A percentile compares a stretch with the other conserved stretches of the same genome.
phyloP scores from a whole-genome alignment of 805 yeast genomes.

The Starmerella stigmatis region DNA sequence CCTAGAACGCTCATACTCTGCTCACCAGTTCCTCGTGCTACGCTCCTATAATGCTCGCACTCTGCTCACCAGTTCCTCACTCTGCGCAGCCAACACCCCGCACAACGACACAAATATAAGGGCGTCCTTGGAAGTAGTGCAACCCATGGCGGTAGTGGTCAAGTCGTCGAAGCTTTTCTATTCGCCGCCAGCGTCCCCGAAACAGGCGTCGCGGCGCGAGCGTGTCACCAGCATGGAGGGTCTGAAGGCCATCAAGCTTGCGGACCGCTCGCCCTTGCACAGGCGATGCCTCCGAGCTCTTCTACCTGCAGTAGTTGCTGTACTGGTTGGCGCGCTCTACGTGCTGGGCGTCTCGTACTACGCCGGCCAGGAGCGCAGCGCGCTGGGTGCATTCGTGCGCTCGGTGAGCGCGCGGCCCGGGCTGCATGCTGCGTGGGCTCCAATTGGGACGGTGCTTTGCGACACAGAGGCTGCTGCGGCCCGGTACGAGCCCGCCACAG shows the following conservation, averaged over 20 bases:
- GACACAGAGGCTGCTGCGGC: no score
- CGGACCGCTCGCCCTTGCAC: no score
- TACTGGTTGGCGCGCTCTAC: no score
- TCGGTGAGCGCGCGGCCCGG: no score
- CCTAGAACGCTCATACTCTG: background rate
- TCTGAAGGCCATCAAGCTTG: background rate
- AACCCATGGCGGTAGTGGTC: background rate
- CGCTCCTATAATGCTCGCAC: background rate
- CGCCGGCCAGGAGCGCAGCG: no score
- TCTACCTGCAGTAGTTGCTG: no score
- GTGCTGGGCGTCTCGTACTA: no score
- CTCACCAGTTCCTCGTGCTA: background rate
- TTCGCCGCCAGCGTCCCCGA: background rate
- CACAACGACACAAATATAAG: background rate
- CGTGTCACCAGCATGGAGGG: background rate
- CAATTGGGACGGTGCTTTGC: no score
- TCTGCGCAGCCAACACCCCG: background rate
- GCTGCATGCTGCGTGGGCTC: no score
- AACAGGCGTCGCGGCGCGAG: background rate
- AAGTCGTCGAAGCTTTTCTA: constrained; percentile 1
- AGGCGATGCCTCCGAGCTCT: no score
- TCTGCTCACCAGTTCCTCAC: background rate
- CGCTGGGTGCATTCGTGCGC: no score
- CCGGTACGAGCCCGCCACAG: background rate
- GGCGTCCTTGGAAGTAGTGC: background rate